Evolutionary conservation across 106 monocot species (phyloP).

Genomic region (Phalaenopsis equestris): DNA sequence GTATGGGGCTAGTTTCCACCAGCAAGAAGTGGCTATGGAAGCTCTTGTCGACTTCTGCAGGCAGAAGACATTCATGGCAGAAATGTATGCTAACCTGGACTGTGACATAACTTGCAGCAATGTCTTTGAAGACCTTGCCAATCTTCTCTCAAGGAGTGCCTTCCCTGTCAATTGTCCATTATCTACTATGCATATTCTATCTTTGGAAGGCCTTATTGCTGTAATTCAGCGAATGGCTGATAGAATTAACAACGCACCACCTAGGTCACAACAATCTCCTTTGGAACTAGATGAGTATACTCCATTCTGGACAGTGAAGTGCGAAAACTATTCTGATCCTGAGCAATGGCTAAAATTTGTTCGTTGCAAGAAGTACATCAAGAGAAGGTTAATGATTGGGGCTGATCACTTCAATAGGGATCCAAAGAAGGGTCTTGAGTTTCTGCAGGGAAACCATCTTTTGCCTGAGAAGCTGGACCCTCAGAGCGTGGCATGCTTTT

Average conservation of each 20-base stretch:
- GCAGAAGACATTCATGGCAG: conserved; percentile 70
- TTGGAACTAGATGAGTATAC: conserved; percentile 44
- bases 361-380: conserved; percentile 44
- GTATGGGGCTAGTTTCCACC: conserved; percentile 75
- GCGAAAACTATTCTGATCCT: conserved; percentile 55
- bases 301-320: conserved; percentile 58
- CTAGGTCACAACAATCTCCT: conserved; percentile 14
- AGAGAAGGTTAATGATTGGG: conserved; percentile 51
- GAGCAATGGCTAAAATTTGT: conserved; percentile 64
- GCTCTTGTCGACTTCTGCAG: conserved; percentile 81
- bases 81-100: conserved; percentile 86
- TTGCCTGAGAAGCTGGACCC: conserved; percentile 75
- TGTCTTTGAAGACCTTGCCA: conserved; percentile 72
- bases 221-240: conserved; percentile 62
- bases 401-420: conserved; percentile 73
- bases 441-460: conserved; percentile 65
- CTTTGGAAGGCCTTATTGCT: conserved; percentile 68
- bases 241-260: conserved; percentile 43
- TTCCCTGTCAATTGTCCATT: conserved; percentile 65
- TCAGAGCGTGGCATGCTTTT: conserved; percentile 58
- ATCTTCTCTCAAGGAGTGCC: conserved; percentile 68
- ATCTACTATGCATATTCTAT: conserved; percentile 58
- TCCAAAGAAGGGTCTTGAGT: conserved; percentile 68
- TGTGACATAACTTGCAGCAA: conserved; percentile 75
- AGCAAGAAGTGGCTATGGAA: conserved; percentile 96